Evolutionary conservation across 1,284 basidiomycete genomes (phyloP), one percentile per base, ranked within the genome.

Genomic region (Papiliotrema nemorosa): DNA sequence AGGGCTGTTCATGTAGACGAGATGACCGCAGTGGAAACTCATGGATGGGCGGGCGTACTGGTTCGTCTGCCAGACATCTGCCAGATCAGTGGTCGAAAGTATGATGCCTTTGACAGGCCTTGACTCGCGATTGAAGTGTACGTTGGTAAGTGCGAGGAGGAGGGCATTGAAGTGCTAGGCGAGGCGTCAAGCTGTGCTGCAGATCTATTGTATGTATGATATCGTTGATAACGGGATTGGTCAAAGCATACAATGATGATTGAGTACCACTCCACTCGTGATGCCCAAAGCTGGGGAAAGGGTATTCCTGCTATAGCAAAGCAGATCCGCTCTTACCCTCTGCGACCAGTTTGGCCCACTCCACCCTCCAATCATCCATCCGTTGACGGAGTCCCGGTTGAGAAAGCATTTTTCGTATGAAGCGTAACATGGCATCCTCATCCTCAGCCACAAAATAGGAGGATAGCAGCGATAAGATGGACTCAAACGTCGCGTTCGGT

Each of bases 381-480:
- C 78, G 81, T n/a, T 76, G 69, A 44, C 84, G 78, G 39, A 92
- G 72, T 58, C 84, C 87, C 70, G 80, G 81, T 74, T 88, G 82
- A 18, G 77, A 79, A 12, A 93, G 78, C 54, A 85, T 79, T 55
- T 81, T 83, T 59, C 83, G 81, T 47, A 94, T 83, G 90, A 90
- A 97, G 1, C 77, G 71, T 60, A 96, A 73, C 35, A 93, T 77
- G 1, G 77, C 77, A 63, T 96, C 83, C 58, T 96, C 91, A 66
- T 90, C 84, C 70, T 92, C 87, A 1, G 88, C 86, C 5, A 94
- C 83, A 66, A 93, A 97, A 76, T 90, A 93, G 7, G 88, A 91
- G 1, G 89, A 92, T 3, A 97, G 76, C 22, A 92, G 77, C 12
- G 88, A 90, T 9, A 96, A 77, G 33, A 94, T 84, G 3, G 86